Evolutionary conservation across 495 filamentous ascomycete species (phyloP), one percentile per base, ranked within the genome.

Genomic region (Annulohypoxylon nitens): DNA sequence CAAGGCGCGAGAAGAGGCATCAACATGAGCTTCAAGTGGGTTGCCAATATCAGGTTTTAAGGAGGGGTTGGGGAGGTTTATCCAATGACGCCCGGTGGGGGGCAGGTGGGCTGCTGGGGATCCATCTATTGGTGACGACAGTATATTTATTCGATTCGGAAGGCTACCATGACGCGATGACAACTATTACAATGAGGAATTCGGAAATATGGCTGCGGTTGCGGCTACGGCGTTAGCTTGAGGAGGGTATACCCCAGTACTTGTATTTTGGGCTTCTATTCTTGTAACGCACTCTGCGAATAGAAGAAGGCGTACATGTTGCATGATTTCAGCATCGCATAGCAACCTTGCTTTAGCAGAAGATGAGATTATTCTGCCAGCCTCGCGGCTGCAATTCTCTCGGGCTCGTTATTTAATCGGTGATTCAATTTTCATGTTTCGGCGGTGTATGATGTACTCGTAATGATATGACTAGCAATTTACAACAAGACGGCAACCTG

Each of bases 231-330:
- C 39, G 41, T 66, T 33, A 41, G 58, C 23, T 34, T 67, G 33
- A 63, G 48, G 59, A 62, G 69, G 51, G 34, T 34, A 59, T 72
- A 72, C 64, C 57, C 64, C 61, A 30, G 48, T 7, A 47, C 61
- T 61, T 65, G 20, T 26, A 14, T 64, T 66, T 61, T 61, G 23
- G 41, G 23, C 59, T 61, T 18, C 25, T 25, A 34, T 25, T 57
- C 53, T 5, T 18, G 53, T n/a, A 57, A 36, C 6, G 53, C 30
- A 57, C 47, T 9, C 7, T 14, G 33, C 39, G 3, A 30, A 45
- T 12, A n/a, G 20, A 12, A 64, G 43, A 53, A 20, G 60, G 48
- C 20, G 34, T 61, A 25, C 57, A 45, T 60, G 33, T 51, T 68
- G 34, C 36, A 54, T 48, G 18, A 34, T 34, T 67, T 23, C 47